Conservation (phyloP, 176 grass and related monocot species). For the Phragmites australis region DNA sequence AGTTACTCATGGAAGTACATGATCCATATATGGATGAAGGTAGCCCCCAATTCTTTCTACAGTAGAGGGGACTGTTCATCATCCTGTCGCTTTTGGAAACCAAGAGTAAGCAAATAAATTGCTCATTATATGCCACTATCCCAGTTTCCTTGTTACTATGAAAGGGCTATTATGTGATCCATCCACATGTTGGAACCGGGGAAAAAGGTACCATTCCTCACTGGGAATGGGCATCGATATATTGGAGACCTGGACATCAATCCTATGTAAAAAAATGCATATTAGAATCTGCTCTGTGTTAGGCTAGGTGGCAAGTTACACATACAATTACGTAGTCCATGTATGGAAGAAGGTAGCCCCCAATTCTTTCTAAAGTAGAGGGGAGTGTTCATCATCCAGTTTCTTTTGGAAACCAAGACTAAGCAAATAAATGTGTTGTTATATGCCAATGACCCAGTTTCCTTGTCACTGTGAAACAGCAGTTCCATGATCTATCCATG, state of each 20-base stretch:
- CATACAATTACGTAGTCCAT: neutral
- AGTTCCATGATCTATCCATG: neutral
- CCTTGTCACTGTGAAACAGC: conserved; percentile 5
- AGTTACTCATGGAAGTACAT: neutral
- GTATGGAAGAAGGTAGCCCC: conserved; percentile 59
- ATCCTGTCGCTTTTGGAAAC: conserved; percentile 63
- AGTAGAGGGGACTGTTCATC: conserved; percentile 64
- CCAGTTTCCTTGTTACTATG: conserved; percentile 33
- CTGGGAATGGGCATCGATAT: neutral
- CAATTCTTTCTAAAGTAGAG: conserved; percentile 52
- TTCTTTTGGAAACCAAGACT: conserved; percentile 52
- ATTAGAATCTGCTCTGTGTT: neutral
- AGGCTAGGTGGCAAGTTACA: conserved; percentile 2
- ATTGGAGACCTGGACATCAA: neutral
- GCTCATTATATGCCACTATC: conserved; percentile 46
- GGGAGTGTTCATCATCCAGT: conserved; percentile 64
- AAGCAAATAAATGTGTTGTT: conserved; percentile 50
- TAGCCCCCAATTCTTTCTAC: conserved; percentile 74
- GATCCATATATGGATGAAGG: conserved; percentile 41
- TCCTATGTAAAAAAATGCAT: neutral
- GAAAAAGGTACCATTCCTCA: neutral
- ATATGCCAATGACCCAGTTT: conserved; percentile 38
- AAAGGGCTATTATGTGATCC: neutral
- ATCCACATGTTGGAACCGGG: neutral
- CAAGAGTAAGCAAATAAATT: conserved; percentile 48